These are phyloP conservation scores for Salix brachista DNA, from an alignment of 345 rosid genomes.

Conservation along the genomic window DNA sequence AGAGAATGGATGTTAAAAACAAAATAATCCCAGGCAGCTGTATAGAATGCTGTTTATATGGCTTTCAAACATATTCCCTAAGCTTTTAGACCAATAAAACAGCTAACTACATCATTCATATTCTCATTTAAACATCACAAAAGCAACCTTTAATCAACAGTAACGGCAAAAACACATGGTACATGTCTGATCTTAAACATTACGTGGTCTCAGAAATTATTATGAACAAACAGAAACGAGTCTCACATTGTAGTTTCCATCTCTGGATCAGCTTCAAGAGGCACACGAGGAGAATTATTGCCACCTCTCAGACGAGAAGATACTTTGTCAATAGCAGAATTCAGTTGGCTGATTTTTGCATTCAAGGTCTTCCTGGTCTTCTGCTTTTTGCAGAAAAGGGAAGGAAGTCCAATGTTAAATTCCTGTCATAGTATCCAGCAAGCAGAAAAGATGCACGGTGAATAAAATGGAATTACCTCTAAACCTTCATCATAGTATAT, in stretches of 20 bases:
- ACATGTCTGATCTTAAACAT: neutral
- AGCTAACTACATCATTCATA: neutral
- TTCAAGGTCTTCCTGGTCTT: constrained; percentile 82
- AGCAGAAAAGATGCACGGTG: neutral
- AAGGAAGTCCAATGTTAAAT: neutral
- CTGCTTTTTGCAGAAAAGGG: constrained; percentile 33
- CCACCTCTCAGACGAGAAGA: constrained; percentile 86
- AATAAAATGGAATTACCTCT: constrained; percentile 41
- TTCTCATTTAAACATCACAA: neutral
- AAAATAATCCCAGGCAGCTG: neutral
- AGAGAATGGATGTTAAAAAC: neutral
- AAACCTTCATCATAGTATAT: constrained; percentile 83
- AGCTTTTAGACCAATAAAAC: neutral
- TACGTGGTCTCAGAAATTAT: neutral
- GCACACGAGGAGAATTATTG: constrained; percentile 35
- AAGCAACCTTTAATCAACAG: neutral
- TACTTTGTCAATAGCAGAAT: constrained; percentile 84
- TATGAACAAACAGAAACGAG: neutral
- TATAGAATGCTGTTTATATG: neutral
- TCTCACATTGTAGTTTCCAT: constrained; percentile 59
- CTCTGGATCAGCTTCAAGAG: constrained; percentile 53
- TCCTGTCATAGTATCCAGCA: neutral
- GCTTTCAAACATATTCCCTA: neutral
- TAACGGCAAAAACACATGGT: neutral
- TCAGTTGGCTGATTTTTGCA: constrained; percentile 79